Base-by-base conservation (phyloP, 2,329 filamentous ascomycete species). In the Pyricularia pennisetigena region DNA sequence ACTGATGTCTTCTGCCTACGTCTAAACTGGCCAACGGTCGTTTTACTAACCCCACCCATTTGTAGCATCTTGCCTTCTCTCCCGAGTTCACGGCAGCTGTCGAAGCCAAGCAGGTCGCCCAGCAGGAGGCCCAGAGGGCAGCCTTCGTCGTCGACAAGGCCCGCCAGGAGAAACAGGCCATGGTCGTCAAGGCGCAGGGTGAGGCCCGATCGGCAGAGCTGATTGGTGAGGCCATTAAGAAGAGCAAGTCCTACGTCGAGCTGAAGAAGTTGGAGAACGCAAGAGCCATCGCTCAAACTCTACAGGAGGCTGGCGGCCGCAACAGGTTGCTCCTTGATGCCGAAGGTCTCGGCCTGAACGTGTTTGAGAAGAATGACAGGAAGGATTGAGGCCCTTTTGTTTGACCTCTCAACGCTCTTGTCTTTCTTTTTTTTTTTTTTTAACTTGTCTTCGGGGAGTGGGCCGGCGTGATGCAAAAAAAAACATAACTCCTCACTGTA, bases 211-310 rank as follows among this genome's bases (percentile, higher is more conserved):
- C 95, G 57, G 95, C 95, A 64, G 94, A 99, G 82, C 89, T 99
- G 72, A 97, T 99, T 76, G 95, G 95, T 80, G 95, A 99, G 67
- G 95, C 95, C 70, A 97, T 99, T 88, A 99, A 98, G 92, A 99
- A 98, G 90, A 96, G 87, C 84, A 91, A 94, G 82, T 91, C 93
- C 72, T 99, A 99, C 79, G 88, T 99, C 71, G 95, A 98, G 81
- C 87, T 99, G 77, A 92, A 96, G 82, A 95, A 97, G 85, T 97
- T 99, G 75, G 95, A 99, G 83, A 99, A 97, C 76, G 95, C 95
- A 7, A 87, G 92, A 73, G 86, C 88, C 69, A 97, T 99, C 79
- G 95, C 95, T n/a, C 80, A 85, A 73, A 89, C 97, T 73, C 79
- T 99, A 74, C 92, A 97, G 80, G 93, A 96, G 79, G 86, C 85